A percentile compares a stretch with the other conserved stretches of the same genome.
These are phyloP conservation scores for Leccinum disarticulatum DNA, from an alignment of 768 basidiomycete species.

Conservation along the genomic window DNA sequence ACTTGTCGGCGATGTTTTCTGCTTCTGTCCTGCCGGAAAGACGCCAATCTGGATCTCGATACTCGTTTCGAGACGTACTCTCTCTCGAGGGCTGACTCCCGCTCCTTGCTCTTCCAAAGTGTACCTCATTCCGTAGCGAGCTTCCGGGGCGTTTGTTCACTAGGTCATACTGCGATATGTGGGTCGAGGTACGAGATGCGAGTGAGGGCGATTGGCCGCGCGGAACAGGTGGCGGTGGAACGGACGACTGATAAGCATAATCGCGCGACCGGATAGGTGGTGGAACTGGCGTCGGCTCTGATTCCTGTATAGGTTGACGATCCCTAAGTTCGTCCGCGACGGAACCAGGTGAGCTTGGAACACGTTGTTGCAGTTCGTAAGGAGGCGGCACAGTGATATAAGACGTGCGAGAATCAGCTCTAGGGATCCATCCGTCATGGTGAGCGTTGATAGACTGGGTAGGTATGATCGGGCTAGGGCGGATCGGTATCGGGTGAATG, in stretches of 20 bases:
- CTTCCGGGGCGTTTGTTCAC: conserved; percentile 27
- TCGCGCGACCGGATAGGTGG: conserved; percentile 31
- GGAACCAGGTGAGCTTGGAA: conserved; percentile 16
- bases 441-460: conserved; percentile 9
- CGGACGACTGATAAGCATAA: conserved; percentile 27
- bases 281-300: conserved; percentile 17
- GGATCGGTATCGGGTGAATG: conserved; percentile 32
- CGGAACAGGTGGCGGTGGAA: conserved; percentile 10
- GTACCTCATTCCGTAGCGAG: conserved; percentile 28
- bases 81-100: conserved; percentile 26
- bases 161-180: conserved; percentile 33
- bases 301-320: neutral
- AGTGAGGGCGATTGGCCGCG: conserved; percentile 22
- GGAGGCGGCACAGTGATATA: conserved; percentile 26
- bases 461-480: conserved; percentile 15
- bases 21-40: conserved; percentile 25
- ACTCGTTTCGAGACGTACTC: conserved; percentile 19
- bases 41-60: conserved; percentile 14
- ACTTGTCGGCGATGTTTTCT: conserved; percentile 30
- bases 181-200: conserved; percentile 29
- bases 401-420: conserved; percentile 26
- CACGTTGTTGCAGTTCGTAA: conserved; percentile 14
- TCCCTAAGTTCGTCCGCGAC: conserved; percentile 17
- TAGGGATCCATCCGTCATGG: conserved; percentile 32
- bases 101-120: conserved; percentile 19